phyloP scores from a whole-genome alignment of 169 alveolate genomes.

The Blepharisma undulans region DNA sequence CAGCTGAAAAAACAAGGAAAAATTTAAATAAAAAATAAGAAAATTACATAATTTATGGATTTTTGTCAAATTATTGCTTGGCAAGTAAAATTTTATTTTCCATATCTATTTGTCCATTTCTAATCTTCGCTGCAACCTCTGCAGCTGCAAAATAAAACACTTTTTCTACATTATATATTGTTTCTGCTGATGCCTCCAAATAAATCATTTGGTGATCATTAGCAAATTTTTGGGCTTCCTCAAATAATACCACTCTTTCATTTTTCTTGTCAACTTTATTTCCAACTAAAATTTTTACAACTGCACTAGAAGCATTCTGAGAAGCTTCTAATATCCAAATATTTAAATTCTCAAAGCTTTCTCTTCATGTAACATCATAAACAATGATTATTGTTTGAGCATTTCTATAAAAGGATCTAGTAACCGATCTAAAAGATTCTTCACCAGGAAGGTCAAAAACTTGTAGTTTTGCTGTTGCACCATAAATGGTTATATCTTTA shows the following conservation, averaged over 20 bases:
- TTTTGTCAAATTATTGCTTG: too few relatives aligned
- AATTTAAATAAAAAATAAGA: neutral
- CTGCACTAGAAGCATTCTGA: slow-evolving; percentile 91
- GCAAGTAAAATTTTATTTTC: too few relatives aligned
- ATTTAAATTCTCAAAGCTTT: slow-evolving; percentile 91
- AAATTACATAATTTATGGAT: too few relatives aligned
- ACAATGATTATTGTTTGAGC: slow-evolving; percentile 97
- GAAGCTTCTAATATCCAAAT: slow-evolving; percentile 95
- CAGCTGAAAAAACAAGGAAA: slow-evolving; percentile 29
- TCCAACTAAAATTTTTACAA: slow-evolving; percentile 94
- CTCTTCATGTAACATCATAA: slow-evolving; percentile 95
- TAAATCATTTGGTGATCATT: neutral
- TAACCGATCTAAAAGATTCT: slow-evolving; percentile 94
- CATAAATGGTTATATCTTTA: slow-evolving; percentile 59
- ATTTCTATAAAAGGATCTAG: slow-evolving; percentile 96
- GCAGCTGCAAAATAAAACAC: neutral
- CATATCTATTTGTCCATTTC: too few relatives aligned
- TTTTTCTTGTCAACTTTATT: slow-evolving; percentile 93
- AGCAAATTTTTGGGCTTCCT: slow-evolving; percentile 85
- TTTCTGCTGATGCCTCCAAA: neutral
- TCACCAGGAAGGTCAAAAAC: slow-evolving; percentile 98
- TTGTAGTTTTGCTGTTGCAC: slow-evolving; percentile 89
- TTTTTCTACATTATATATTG: neutral
- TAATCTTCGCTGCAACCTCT: neutral
- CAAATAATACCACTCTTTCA: slow-evolving; percentile 90